Evolutionary conservation across 1,139 yeast species (phyloP).

Genomic region (Yamadazyma songkhlaensis): DNA sequence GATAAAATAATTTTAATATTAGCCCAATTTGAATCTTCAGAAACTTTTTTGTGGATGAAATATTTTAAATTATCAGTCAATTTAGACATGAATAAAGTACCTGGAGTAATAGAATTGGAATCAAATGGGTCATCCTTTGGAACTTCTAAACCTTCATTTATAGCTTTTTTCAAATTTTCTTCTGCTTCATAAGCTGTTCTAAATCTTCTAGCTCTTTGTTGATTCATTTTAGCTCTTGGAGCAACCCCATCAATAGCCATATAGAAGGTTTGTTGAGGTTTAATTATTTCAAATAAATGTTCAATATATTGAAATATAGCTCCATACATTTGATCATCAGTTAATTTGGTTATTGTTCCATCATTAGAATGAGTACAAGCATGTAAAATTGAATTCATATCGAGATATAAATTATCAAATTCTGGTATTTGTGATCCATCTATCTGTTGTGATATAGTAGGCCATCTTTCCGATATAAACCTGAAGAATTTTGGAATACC

Average conservation of each 20-base stretch:
- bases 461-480: conserved; percentile 99
- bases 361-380: conserved; percentile 84
- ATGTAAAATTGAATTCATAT: conserved; percentile 96
- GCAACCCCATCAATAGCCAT: conserved; percentile 99
- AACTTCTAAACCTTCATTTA: conserved; percentile 56
- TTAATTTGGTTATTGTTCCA: conserved; percentile 55
- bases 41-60: conserved; percentile 86
- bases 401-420: conserved; percentile 90
- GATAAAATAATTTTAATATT: conserved; percentile 78
- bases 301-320: conserved; percentile 95
- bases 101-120: conserved; percentile 95
- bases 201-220: conserved; percentile 95
- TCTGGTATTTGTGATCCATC: conserved; percentile 88
- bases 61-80: conserved; percentile 82
- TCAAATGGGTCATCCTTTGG: conserved; percentile 85
- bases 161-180: conserved; percentile 63
- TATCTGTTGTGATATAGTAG: conserved; percentile 83
- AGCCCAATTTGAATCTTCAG: conserved; percentile 91
- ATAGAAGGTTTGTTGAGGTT: conserved; percentile 82
- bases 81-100: conserved; percentile 96
- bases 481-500: conserved; percentile 97
- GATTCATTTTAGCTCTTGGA: conserved; percentile 99
- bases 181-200: conserved; percentile 95
- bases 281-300: conserved; percentile 82
- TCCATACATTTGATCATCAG: conserved; percentile 90